Evolutionary conservation across 257 asterid species (phyloP).

Genomic region (Agastache rugosa): DNA sequence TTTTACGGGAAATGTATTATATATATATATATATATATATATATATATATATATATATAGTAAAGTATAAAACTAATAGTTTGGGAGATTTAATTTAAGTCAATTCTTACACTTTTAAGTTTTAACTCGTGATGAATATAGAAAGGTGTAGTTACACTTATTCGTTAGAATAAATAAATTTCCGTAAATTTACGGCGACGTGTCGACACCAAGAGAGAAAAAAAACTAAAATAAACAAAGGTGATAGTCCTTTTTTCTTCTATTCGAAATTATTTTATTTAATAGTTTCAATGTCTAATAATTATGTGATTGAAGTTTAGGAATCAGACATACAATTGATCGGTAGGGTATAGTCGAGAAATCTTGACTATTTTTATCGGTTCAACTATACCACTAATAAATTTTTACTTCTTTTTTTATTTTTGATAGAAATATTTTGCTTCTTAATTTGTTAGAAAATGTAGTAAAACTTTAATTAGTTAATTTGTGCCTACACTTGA

Average conservation of each 20-base stretch:
- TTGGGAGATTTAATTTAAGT: too few species aligned
- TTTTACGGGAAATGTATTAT: too few species aligned
- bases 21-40: too few species aligned
- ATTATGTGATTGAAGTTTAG: conserved; percentile 24
- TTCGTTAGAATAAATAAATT: too few species aligned
- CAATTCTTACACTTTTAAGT: too few species aligned
- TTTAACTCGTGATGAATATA: too few species aligned
- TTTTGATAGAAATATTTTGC: too few species aligned
- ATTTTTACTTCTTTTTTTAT: too few species aligned
- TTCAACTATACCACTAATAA: background rate
- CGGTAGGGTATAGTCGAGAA: background rate
- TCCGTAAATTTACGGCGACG: background rate
- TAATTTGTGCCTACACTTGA: background rate
- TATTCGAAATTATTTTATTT: background rate
- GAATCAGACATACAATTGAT: background rate
- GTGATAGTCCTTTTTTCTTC: background rate
- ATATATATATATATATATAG: too few species aligned
- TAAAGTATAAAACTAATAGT: too few species aligned
- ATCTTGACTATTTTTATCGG: background rate
- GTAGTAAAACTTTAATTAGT: background rate
- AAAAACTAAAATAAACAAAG: background rate
- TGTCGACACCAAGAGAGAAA: background rate
- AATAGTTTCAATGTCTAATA: conserved; percentile 10
- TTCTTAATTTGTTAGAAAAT: background rate
- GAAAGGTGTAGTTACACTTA: too few species aligned